Percentiles rank a stretch among this genome's conserved stretches.
Conservation (phyloP, 1,284 basidiomycete species). For the Pterulicium gracile region DNA sequence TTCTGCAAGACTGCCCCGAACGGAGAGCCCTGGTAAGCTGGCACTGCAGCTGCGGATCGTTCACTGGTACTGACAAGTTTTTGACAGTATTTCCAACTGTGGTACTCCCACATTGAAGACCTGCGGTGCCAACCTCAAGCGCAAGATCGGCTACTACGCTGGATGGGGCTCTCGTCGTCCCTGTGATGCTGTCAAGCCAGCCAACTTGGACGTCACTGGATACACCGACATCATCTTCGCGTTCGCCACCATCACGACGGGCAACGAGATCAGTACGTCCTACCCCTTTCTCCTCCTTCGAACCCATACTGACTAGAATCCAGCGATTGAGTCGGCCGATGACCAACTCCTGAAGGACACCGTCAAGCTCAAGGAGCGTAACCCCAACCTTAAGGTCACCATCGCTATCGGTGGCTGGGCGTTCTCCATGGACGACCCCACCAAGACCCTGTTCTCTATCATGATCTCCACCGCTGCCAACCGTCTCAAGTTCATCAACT, state of each 20-base stretch:
- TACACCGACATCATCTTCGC: slow-evolving; percentile 6
- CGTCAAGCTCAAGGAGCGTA: slow-evolving; percentile 6
- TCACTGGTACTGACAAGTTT: too few relatives aligned
- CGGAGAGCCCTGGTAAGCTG: too few relatives aligned
- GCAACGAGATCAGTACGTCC: too few relatives aligned
- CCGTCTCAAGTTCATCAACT: slow-evolving; percentile 10
- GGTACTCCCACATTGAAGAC: too few relatives aligned
- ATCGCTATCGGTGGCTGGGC: slow-evolving; percentile 14
- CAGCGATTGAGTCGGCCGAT: not conserved
- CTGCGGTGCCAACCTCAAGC: too few relatives aligned
- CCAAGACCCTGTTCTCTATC: slow-evolving; percentile 8
- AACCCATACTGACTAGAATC: too few relatives aligned
- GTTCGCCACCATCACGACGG: too few relatives aligned
- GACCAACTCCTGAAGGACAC: slow-evolving; percentile 4
- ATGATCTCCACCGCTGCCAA: slow-evolving; percentile 1
- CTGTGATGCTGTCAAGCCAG: slow-evolving; percentile 9
- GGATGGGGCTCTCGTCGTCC: slow-evolving; percentile 12
- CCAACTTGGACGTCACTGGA: slow-evolving; percentile 9
- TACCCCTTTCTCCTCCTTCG: not conserved
- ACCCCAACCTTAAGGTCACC: slow-evolving; percentile 9
- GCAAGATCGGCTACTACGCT: slow-evolving; percentile 14
- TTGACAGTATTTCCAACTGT: too few relatives aligned
- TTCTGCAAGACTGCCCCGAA: not conserved
- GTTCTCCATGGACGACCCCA: slow-evolving; percentile 10
- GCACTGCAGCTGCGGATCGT: too few relatives aligned